Conservation (phyloP, 2,329 filamentous ascomycete genomes). For the Annulohypoxylon truncatum region DNA sequence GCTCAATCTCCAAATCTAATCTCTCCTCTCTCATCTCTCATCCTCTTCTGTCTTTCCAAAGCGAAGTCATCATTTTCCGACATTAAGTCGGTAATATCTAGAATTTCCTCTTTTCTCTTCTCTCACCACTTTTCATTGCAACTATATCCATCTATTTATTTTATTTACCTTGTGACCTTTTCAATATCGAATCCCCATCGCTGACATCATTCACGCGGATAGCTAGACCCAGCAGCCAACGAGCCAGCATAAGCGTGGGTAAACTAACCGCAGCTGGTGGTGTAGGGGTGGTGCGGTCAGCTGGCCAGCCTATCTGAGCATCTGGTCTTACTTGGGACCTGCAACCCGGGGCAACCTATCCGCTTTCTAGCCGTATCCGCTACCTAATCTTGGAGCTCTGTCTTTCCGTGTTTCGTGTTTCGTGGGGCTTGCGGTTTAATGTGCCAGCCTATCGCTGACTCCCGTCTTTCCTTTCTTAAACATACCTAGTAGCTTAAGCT, state of each 20-base stretch:
- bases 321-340: conserved; percentile 3
- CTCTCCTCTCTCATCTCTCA: conserved; percentile 7
- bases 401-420: conserved; percentile 18
- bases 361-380: conserved; percentile 2
- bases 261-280: conserved; percentile 19
- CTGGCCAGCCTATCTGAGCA: conserved; percentile 29
- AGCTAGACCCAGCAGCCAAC: conserved; percentile 4
- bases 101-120: conserved; percentile 11
- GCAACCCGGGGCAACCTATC: conserved; percentile 11
- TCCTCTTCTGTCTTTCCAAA: conserved; percentile 24
- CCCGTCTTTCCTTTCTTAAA: conserved; percentile 21
- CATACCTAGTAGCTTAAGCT: background rate
- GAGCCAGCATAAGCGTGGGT: conserved; percentile 19
- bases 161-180: conserved; percentile 20
- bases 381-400: conserved; percentile 25
- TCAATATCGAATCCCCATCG: conserved; percentile 7
- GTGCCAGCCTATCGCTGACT: conserved; percentile 30
- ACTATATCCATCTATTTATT: conserved; percentile 16
- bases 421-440: conserved; percentile 32
- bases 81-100: conserved; percentile 16
- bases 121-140: conserved; percentile 9
- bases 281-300: conserved; percentile 40
- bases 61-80: conserved; percentile 21
- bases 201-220: conserved; percentile 39
- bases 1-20: conserved; percentile 14